A percentile compares a stretch with the other conserved stretches of the same genome.
These are phyloP conservation scores for Fusarium sp. DNA, from an alignment of 2,329 filamentous ascomycete species.

Conservation along the genomic window DNA sequence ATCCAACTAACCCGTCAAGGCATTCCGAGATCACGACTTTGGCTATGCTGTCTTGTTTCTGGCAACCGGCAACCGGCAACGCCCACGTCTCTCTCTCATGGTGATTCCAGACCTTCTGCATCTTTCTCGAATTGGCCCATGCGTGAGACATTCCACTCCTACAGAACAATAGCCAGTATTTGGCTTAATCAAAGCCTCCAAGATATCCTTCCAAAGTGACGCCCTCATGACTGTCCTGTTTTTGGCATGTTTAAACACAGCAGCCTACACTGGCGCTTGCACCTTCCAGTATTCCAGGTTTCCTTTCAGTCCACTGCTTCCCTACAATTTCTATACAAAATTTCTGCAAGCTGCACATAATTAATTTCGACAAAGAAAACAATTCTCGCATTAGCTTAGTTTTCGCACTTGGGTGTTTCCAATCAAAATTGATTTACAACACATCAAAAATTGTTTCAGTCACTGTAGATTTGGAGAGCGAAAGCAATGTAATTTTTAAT, in stretches of 20 bases:
- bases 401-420: too few species aligned
- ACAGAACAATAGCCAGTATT: neutral
- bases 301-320: too few species aligned
- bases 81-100: neutral
- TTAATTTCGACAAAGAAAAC: too few species aligned
- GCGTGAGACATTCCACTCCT: neutral
- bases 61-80: neutral
- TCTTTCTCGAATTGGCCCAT: neutral
- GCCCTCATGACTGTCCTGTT: neutral
- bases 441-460: neutral
- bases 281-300: too few species aligned
- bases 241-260: neutral
- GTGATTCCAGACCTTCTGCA: neutral
- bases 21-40: conserved; percentile 17
- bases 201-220: neutral
- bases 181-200: neutral
- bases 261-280: neutral
- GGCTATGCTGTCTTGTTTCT: neutral
- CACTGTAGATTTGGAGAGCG: neutral
- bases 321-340: too few species aligned
- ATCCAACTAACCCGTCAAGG: conserved; percentile 32
- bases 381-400: neutral
- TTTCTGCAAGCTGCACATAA: too few species aligned
- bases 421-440: neutral
- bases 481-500: conserved; percentile 4